phyloP scores from a whole-genome alignment of 129 eudicot species.

The Flaveria sonorensis region DNA sequence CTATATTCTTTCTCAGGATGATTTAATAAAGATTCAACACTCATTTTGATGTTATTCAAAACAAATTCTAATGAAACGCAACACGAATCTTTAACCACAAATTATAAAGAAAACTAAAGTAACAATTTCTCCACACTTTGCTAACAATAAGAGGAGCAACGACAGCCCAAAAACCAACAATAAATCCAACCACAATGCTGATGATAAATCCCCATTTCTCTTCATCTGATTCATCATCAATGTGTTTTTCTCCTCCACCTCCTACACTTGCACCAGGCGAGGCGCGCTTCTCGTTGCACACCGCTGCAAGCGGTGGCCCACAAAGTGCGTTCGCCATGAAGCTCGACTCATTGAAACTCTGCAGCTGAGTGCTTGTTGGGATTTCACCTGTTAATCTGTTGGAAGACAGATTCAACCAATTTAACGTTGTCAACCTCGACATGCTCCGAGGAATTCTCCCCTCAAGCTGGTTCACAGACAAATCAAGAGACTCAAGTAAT shows the following conservation, averaged over 20 bases:
- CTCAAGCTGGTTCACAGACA: conserved; percentile 27
- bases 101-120: conserved; percentile 12
- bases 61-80: background rate
- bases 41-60: background rate
- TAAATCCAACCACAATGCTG: conserved; percentile 35
- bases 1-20: too few relatives aligned
- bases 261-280: background rate
- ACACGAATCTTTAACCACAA: conserved; percentile 24
- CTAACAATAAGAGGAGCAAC: conserved; percentile 27
- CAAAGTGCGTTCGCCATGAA: conserved; percentile 35
- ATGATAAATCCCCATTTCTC: conserved; percentile 25
- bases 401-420: conserved; percentile 32
- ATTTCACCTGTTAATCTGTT: conserved; percentile 36
- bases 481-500: conserved; percentile 33
- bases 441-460: conserved; percentile 34
- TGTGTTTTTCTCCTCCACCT: background rate
- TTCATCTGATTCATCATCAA: conserved; percentile 16
- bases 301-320: conserved; percentile 32
- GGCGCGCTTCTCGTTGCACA: background rate
- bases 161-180: conserved; percentile 36
- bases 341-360: conserved; percentile 31
- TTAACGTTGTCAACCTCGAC: conserved; percentile 22
- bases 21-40: background rate
- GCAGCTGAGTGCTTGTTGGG: conserved; percentile 41
- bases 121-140: conserved; percentile 31